Conservation (phyloP, 441 rosid species). For the Erysimum cheiri region DNA sequence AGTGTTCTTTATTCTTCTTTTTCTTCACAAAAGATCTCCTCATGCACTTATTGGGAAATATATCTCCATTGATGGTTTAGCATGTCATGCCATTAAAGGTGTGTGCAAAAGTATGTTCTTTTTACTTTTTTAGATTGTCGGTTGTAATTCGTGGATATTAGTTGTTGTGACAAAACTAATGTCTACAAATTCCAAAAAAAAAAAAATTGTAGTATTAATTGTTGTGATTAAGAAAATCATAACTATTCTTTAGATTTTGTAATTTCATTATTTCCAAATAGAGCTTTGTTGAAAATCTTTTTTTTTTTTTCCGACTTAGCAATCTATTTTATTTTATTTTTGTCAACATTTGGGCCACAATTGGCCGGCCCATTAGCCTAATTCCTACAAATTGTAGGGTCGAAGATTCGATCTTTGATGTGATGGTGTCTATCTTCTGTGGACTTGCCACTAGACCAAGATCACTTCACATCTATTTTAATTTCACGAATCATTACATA, state of each 20-base stretch:
- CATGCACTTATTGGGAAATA: neutral
- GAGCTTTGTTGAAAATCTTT: neutral
- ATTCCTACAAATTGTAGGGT: too few species aligned
- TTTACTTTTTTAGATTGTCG: neutral
- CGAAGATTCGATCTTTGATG: too few species aligned
- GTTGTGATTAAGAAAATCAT: neutral
- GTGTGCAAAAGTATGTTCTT: slow-evolving; percentile 17
- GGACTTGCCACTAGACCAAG: too few species aligned
- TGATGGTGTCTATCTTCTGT: too few species aligned
- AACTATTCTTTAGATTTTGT: neutral
- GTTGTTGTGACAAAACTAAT: neutral
- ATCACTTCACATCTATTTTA: too few species aligned
- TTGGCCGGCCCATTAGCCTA: too few species aligned
- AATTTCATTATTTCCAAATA: neutral
- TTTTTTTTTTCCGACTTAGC: neutral
- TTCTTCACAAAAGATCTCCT: slow-evolving; percentile 15
- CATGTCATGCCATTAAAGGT: slow-evolving; percentile 31
- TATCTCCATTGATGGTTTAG: slow-evolving; percentile 28
- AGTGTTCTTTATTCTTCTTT: too few species aligned
- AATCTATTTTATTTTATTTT: too few species aligned
- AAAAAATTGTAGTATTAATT: neutral
- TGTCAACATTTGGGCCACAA: too few species aligned
- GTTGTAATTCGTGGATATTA: neutral
- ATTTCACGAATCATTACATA: too few species aligned
- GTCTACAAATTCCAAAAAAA: neutral